Conservation (phyloP, 2,329 filamentous ascomycete genomes). For the Plenodomus tracheiphilus region DNA sequence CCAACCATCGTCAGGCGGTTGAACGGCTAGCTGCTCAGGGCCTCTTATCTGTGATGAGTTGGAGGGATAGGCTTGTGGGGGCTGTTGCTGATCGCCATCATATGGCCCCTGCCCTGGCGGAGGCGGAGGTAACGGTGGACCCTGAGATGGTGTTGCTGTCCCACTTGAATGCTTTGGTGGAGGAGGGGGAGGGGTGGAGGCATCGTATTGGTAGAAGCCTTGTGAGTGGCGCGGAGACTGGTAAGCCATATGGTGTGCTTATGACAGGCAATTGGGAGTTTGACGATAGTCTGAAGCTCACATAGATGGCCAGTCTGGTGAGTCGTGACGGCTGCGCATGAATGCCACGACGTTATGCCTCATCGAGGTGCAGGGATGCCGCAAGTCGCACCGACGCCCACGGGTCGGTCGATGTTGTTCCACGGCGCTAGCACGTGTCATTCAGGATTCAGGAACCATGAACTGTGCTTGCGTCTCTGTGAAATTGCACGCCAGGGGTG, state of each 20-base stretch:
- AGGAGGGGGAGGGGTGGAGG: conserved; percentile 53
- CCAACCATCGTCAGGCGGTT: conserved; percentile 66
- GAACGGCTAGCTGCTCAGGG: conserved; percentile 20
- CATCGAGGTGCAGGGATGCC: not conserved
- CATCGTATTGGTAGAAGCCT: conserved; percentile 46
- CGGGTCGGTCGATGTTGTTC: not conserved
- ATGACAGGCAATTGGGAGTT: not conserved
- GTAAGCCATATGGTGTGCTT: conserved; percentile 36
- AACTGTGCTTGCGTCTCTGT: not conserved
- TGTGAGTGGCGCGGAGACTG: conserved; percentile 45
- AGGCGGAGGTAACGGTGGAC: conserved; percentile 51
- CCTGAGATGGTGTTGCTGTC: conserved; percentile 46
- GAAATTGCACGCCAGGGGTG: not conserved
- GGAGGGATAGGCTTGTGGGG: conserved; percentile 20
- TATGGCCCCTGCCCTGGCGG: conserved; percentile 42
- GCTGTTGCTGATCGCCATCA: conserved; percentile 22
- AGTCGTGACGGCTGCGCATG: not conserved
- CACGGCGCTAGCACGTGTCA: not conserved
- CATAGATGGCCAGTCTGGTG: too few relatives aligned
- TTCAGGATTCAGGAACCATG: not conserved
- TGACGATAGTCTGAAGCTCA: not conserved
- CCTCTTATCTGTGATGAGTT: conserved; percentile 17
- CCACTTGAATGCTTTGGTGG: conserved; percentile 50
- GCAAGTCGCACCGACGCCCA: not conserved
- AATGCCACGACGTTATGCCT: not conserved